Evolutionary conservation across 257 asterid genomes (phyloP), one percentile per base, ranked within the genome.

Genomic region (Orobanche coerulescens): DNA sequence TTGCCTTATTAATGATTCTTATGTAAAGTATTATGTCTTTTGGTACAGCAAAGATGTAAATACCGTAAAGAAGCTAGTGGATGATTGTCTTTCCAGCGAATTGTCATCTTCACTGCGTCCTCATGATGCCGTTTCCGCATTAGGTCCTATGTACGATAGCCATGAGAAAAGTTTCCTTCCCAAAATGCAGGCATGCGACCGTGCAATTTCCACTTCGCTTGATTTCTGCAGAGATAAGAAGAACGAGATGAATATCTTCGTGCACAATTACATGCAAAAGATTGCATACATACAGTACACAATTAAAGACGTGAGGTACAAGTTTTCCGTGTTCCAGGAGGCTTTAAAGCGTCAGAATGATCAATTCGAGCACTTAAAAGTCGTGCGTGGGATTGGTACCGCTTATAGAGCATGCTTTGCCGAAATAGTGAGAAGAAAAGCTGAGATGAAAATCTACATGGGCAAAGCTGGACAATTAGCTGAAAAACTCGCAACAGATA

Each of bases 401-500:
- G 95, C 97, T 2, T 93, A 93, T 63, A 77, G 90, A 74, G 96
- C 95, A 13, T 93, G 99, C 78, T 94, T 93, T 72, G 96, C 99
- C 0, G 99, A 93, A 78, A 72, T 93, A 9, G 94, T 93, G 59
- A 83, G 99, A 69, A 80, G 99, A 75, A 86, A 87, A 81, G 95
- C 93, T 48, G 68, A 87, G 2, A 83, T 84, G 96, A 93, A 93
- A 81, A 87, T 93, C 61, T 93, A 86, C 70, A 86, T 86, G 95
- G 97, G 99, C 55, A 89, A 89, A 81, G 99, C 99, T 64, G 97
- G 99, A 23, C 95, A 83, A 65, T 56, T 93, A 80, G 99, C 96
- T 46, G 99, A 93, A 74, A 85, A 75, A 81, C 89, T 93, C 66
- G 99, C 99, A 28, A 76, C 77, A 13, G 93, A 85, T 79, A 86